Base-by-base conservation (phyloP, 805 yeast genomes). In the Zygosaccharomyces bailii region DNA sequence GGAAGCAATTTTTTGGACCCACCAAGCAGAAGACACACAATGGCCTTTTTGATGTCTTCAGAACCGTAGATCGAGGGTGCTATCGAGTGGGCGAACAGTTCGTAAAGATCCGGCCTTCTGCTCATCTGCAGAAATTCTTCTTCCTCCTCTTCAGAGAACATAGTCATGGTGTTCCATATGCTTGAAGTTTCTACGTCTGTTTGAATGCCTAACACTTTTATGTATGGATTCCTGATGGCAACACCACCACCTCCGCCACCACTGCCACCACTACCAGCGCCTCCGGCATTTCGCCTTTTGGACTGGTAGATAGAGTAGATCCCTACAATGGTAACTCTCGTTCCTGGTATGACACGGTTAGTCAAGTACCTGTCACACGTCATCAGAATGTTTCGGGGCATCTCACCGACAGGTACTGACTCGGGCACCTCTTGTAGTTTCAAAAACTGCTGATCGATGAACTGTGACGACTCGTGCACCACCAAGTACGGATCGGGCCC, bases 51-150 rank as follows among this genome's bases (percentile, higher is more conserved):
- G 61, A 93, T 89, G 63, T 93, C 99, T 17, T 72, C 75, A 57
- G 87, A 89, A 33, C 99, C 99, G 66, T 84, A 93, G 63, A 93
- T 93, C 5, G 96, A 87, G 2, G 99, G 99, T 0, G 98, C 99
- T 60, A 93, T 90, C 7, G 96, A 86, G 48, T 73, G 76, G 5
- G 96, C 73, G 58, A 93, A 85, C n/a, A 81, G 73, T 39, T 89
- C 90, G 61, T 90, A 90, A 37, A 93, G 73, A 57, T 90, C 79
- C 11, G 96, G 96, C 47, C 80, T 75, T 56, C 96, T 76, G 9
- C 96, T 82, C 62, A 93, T 60, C 42, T 80, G 79, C 55, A 87
- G 63, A 59, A 93, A 89, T 62, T 86, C 90, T 64, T 93, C 96
- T 55, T 89, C 98, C 62, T 93, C 99, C 57, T 89, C 93, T 53